These are phyloP conservation scores for Naematelia aurantialba DNA, from an alignment of 768 basidiomycete species.

Conservation along the genomic window DNA sequence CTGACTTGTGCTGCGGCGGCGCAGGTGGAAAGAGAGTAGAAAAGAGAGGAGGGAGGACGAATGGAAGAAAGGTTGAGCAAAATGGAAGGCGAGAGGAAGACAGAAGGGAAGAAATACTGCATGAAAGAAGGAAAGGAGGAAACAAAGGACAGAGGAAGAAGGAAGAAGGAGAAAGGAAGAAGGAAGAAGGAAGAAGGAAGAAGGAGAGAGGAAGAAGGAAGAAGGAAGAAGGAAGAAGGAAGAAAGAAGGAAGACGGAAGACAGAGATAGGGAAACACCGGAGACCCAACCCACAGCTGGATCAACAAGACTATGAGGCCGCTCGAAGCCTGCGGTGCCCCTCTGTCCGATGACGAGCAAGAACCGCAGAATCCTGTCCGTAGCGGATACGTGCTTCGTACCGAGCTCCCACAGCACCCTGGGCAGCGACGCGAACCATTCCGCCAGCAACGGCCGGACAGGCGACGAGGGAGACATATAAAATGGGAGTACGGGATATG, in stretches of 20 bases:
- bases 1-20: no score
- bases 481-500: conserved; percentile 38
- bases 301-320: conserved; percentile 11
- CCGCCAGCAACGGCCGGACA: conserved; percentile 42
- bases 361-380: conserved; percentile 62
- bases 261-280: no score
- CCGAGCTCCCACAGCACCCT: conserved; percentile 82
- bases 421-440: conserved; percentile 74
- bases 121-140: no score
- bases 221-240: no score
- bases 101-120: background rate
- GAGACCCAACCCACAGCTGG: conserved; percentile 17
- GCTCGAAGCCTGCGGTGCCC: conserved; percentile 15
- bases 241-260: no score
- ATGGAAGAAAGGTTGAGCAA: background rate
- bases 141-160: no score
- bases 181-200: no score
- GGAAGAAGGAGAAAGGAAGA: no score
- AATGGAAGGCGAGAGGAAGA: background rate
- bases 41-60: no score
- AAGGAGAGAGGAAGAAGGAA: no score
- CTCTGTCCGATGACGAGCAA: conserved; percentile 54
- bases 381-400: conserved; percentile 56
- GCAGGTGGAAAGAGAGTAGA: no score
- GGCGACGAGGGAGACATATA: conserved; percentile 24